Evolutionary conservation across 2,329 filamentous ascomycete genomes (phyloP).

Genomic region (Phialemoniopsis sp.): DNA sequence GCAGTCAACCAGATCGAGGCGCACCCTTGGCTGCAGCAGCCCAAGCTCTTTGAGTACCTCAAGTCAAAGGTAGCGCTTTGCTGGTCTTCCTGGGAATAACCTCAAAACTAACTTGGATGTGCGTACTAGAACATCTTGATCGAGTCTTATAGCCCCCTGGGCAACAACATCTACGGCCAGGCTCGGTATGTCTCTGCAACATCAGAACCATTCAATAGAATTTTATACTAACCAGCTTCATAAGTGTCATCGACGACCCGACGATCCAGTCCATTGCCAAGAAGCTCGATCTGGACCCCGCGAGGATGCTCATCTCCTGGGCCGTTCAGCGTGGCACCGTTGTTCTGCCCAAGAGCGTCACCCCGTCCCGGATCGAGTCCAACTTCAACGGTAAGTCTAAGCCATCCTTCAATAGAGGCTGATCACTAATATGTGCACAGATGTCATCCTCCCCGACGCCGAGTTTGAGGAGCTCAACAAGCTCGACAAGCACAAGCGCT

Average conservation of each 20-base stretch:
- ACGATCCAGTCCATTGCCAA: too few species aligned
- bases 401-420: too few species aligned
- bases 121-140: constrained; percentile 41
- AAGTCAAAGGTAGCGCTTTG: constrained; percentile 45
- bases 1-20: constrained; percentile 67
- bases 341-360: constrained; percentile 51
- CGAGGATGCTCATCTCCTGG: constrained; percentile 49
- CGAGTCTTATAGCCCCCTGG: constrained; percentile 62
- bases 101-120: too few species aligned
- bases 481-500: constrained; percentile 35
- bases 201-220: too few species aligned
- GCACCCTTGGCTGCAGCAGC: constrained; percentile 64
- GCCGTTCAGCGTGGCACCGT: constrained; percentile 47
- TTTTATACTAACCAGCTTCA: too few species aligned
- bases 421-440: neutral
- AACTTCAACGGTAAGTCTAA: constrained; percentile 27
- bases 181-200: too few species aligned
- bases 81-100: constrained; percentile 39
- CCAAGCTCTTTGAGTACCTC: constrained; percentile 52
- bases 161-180: constrained; percentile 42
- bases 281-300: too few species aligned
- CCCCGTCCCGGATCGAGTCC: constrained; percentile 41
- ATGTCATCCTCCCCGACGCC: constrained; percentile 24
- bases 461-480: constrained; percentile 28
- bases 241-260: too few species aligned